Evolutionary conservation across 202 grass and related monocot genomes (phyloP).

Genomic region (Dendrocalamus latiflorus): DNA sequence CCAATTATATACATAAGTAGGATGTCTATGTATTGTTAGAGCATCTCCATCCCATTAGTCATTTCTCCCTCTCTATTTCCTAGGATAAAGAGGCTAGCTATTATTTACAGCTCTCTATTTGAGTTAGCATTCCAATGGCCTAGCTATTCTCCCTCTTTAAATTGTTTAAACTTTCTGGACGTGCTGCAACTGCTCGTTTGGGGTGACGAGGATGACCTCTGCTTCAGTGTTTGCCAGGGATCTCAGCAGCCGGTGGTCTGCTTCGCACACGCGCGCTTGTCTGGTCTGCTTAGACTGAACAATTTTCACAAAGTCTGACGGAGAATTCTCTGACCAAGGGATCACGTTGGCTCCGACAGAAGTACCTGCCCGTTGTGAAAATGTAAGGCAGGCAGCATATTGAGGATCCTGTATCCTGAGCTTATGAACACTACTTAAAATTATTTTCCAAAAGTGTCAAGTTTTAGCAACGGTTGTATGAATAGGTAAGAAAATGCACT

Average conservation of each 20-base stretch:
- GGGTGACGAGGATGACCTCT: slow-evolving; percentile 38
- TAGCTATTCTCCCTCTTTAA: too few species aligned
- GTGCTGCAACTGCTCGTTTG: too few species aligned
- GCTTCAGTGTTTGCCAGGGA: slow-evolving; percentile 7
- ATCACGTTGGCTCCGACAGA: not conserved
- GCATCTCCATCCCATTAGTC: too few species aligned
- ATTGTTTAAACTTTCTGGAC: too few species aligned
- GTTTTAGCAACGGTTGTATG: not conserved
- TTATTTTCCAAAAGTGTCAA: not conserved
- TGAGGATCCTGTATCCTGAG: not conserved
- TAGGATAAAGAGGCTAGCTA: too few species aligned
- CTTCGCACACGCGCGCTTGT: slow-evolving; percentile 12
- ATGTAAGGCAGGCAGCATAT: not conserved
- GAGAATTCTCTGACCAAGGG: slow-evolving; percentile 1
- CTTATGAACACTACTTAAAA: not conserved
- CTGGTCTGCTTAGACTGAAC: slow-evolving; percentile 48
- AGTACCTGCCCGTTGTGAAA: not conserved
- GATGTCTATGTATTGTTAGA: too few species aligned
- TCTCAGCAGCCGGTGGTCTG: not conserved
- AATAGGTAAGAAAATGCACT: not conserved
- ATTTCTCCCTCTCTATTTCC: too few species aligned
- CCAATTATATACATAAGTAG: too few species aligned
- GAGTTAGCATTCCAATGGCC: too few species aligned
- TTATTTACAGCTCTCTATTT: too few species aligned
- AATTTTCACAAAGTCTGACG: slow-evolving; percentile 29